Base-by-base conservation (phyloP, 441 rosid genomes). In the Hypseocharis bilobata region DNA sequence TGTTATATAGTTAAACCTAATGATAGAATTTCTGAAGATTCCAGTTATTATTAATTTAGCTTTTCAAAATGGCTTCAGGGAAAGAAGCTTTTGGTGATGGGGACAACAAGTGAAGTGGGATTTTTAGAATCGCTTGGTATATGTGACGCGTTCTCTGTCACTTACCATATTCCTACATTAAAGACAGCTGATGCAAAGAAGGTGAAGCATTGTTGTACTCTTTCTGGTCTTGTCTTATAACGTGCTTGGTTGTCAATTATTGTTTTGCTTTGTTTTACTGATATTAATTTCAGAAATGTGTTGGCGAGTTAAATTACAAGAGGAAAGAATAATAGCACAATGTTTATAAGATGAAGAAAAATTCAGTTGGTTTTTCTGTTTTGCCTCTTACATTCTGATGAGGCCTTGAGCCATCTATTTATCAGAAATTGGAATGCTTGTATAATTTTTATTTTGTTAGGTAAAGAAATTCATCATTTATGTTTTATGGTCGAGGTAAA, bases 21-120 rank as follows among this genome's bases (percentile, higher is more conserved):
- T 17, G 8, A 1, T 0, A 3, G 30, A 27, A 16, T 45, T 17
- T 11, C 38, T 67, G 20, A 29, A 20, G 4, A 14, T 22, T 22
- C 36, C 59, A 27, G 30, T 29, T 42, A 17, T 29, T 42, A 17
- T 34, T 27, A 17, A 65, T 29, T 1, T n/a, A 13, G 45, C 58
- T 64, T 67, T 13, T 68, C 29, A 60, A 45, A 62, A 61, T 68
- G 44, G 54, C 63, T 28, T 70, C 82, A 92, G 96, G 96, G 96
- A 25, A 92, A 89, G 70, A 92, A 88, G 34, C 96, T 90, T 76
- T 70, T 93, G 25, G 98, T 93, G 67, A 75, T 93, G 8, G 97
- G 98, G 63, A 93, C 98, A 65, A 90, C 98, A n/a, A 93, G 97
- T 77, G 90, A 90, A 77, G 78, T 87, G 36, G 76, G 74, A 66